Conservation (phyloP, 495 filamentous ascomycete species). For the Xylaria castorea region DNA sequence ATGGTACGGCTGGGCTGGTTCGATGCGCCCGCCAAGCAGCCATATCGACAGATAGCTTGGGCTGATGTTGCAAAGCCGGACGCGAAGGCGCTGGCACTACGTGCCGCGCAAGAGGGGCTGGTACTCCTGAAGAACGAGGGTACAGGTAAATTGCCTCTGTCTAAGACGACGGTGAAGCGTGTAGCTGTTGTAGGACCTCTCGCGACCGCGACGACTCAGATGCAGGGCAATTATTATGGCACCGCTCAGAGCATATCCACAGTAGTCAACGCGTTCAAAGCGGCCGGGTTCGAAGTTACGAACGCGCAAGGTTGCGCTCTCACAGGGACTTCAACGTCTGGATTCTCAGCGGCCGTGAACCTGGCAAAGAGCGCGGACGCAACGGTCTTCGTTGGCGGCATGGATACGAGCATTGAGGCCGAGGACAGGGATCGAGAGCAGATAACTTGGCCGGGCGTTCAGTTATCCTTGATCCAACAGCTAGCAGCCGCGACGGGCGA, state of each 20-base stretch:
- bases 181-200: constrained; percentile 67
- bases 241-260: constrained; percentile 62
- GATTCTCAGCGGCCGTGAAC: constrained; percentile 12
- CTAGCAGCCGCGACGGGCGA: constrained; percentile 44
- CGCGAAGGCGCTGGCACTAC: constrained; percentile 61
- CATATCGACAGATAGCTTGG: constrained; percentile 61
- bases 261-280: constrained; percentile 57
- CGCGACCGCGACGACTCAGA: constrained; percentile 63
- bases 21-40: constrained; percentile 51
- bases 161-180: constrained; percentile 41
- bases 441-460: constrained; percentile 53
- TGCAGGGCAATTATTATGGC: constrained; percentile 69
- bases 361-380: constrained; percentile 47
- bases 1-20: constrained; percentile 67
- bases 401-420: constrained; percentile 48
- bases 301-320: constrained; percentile 55
- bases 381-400: constrained; percentile 54
- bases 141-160: constrained; percentile 54
- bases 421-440: constrained; percentile 50
- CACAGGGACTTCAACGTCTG: constrained; percentile 46
- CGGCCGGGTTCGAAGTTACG: constrained; percentile 53
- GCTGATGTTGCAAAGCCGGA: constrained; percentile 58
- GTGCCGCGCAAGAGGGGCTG: constrained; percentile 65
- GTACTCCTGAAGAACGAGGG: constrained; percentile 68
- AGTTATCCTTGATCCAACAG: constrained; percentile 49